A percentile compares a stretch with the other conserved stretches of the same genome.
Evolutionary conservation across 495 filamentous ascomycete species (phyloP).

Genomic region (Evernia prunastri): DNA sequence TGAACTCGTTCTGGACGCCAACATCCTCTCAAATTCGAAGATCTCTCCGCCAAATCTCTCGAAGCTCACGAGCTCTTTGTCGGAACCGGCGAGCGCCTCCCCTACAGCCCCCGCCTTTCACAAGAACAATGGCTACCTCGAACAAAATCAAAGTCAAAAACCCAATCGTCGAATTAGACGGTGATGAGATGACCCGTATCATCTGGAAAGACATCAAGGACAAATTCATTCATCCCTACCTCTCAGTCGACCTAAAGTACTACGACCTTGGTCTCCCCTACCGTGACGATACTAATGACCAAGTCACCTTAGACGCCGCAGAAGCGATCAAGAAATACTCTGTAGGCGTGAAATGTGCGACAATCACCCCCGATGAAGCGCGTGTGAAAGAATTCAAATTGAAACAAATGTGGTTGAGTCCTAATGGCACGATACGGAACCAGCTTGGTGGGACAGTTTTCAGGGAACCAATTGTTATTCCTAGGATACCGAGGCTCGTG

Average conservation of each 20-base stretch:
- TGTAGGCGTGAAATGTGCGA: slow-evolving; percentile 98
- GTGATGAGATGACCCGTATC: slow-evolving; percentile 98
- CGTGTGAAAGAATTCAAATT: slow-evolving; percentile 96
- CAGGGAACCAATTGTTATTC: slow-evolving; percentile 95
- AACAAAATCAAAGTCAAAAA: slow-evolving; percentile 95
- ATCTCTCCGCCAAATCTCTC: neutral
- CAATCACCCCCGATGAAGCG: slow-evolving; percentile 95
- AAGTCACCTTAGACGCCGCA: slow-evolving; percentile 89
- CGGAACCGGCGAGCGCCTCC: neutral
- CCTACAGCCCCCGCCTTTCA: neutral
- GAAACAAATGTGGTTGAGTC: slow-evolving; percentile 99
- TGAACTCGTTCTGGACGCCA: slow-evolving; percentile 10
- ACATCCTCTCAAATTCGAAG: slow-evolving; percentile 2
- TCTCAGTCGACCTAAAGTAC: slow-evolving; percentile 97
- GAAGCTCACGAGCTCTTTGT: neutral
- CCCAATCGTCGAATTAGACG: slow-evolving; percentile 93
- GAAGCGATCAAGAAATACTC: slow-evolving; percentile 98
- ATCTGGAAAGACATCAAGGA: slow-evolving; percentile 99
- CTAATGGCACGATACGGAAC: slow-evolving; percentile 98
- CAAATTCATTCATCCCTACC: slow-evolving; percentile 91
- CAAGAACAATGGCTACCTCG: slow-evolving; percentile 23
- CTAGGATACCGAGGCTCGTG: slow-evolving; percentile 81
- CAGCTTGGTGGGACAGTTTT: slow-evolving; percentile 93
- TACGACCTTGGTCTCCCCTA: slow-evolving; percentile 94
- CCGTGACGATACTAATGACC: slow-evolving; percentile 90